Evolutionary conservation across 164 flowering plant species (phyloP), one percentile per base, ranked within the genome.

Genomic region (Dillenia suffruticosa): DNA sequence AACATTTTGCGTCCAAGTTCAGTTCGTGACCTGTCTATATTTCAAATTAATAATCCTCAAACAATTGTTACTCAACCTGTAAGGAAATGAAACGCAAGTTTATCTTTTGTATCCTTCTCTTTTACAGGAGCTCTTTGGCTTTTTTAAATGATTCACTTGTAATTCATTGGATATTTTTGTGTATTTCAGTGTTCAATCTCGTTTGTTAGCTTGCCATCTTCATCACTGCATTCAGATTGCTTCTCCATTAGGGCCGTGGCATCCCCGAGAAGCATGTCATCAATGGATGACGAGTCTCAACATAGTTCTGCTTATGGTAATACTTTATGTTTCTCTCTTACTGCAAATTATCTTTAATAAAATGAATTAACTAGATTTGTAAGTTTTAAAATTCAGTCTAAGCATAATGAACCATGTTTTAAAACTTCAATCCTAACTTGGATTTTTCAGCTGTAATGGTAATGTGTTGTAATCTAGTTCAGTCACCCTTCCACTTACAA

Each of bases 241-340:
- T 11, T 26, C 11, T 53, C 72, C 9, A 15, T 77, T 51, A 73
- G 46, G 57, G 76, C 76, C 57, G 75, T 80, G 81, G 70, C 81
- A 14, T 65, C 58, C 26, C 45, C 68, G 1, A 77, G 65, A 45
- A 71, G 71, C 8, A 2, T 68, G 12, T 40, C 79, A 1, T 44
- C 14, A 47, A 7, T 71, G 1, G 54, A 69, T 47, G 14, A 15
- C 11, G 68, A 44, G 46, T 54, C 66, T 44, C 62, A 54, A n/a
- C 56, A 68, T 22, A 26, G 40, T 26, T 51, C 72, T 48, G 50
- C 47, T 49, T 59, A 70, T 16, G 76, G 76, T 77, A 45, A n/a
- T 16, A 26, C 43, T 45, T 49, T 59, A 13, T 10, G 5, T 55
- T n/a, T 12, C 12, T 48, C 46, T 46, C 10, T 52, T 22, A 24